A percentile compares a stretch with the other conserved stretches of the same genome.
phyloP scores from a whole-genome alignment of 2,329 filamentous ascomycete genomes.

The Paecilomyces dactylethromorphus region DNA sequence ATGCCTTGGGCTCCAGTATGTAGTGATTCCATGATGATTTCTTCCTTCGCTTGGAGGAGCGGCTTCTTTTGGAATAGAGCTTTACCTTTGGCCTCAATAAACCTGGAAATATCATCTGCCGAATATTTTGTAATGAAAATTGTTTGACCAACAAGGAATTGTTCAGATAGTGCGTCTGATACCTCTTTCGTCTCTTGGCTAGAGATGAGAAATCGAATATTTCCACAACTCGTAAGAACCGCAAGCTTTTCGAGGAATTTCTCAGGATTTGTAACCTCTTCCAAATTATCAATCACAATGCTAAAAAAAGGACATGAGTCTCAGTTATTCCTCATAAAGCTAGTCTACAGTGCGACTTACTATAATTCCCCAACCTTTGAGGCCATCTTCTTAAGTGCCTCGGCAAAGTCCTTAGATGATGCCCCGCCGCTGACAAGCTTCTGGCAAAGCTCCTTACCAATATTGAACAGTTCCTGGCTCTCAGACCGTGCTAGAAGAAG shows the following conservation, averaged over 20 bases:
- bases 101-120: neutral
- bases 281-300: neutral
- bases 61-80: neutral
- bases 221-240: neutral
- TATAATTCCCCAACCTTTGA: neutral
- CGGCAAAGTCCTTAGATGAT: neutral
- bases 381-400: neutral
- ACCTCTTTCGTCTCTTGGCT: neutral
- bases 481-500: neutral
- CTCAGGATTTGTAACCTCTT: neutral
- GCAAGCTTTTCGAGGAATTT: neutral
- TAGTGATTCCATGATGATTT: neutral
- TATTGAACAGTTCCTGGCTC: neutral
- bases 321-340: neutral
- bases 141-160: neutral
- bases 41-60: neutral
- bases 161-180: neutral
- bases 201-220: neutral
- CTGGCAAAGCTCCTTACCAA: neutral
- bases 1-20: neutral
- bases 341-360: neutral
- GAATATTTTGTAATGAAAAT: neutral
- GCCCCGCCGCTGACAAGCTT: neutral
- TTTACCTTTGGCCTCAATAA: neutral
- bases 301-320: neutral